Percentiles rank a stretch among this genome's conserved stretches.
These are phyloP conservation scores for Lentinula sp. DNA, from an alignment of 768 basidiomycete genomes.

Conservation along the genomic window DNA sequence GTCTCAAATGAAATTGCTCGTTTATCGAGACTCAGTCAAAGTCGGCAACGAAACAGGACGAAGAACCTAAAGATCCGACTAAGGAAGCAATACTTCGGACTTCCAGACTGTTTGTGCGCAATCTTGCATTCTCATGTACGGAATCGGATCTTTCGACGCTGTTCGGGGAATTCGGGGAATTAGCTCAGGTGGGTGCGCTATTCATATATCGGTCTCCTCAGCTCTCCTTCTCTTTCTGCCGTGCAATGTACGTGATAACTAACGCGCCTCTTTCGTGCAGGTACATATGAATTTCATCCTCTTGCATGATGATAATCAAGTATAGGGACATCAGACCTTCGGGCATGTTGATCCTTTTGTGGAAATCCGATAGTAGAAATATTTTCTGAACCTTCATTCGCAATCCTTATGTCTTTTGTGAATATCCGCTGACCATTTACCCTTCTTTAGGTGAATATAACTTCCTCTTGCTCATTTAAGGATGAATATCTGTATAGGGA, in stretches of 20 bases:
- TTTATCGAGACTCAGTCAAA: background rate
- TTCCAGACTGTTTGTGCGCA: conserved; percentile 86
- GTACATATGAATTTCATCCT: background rate
- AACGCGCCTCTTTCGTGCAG: background rate
- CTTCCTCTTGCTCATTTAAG: background rate
- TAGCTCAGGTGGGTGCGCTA: conserved; percentile 61
- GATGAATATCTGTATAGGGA: conserved; percentile 35
- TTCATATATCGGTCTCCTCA: background rate
- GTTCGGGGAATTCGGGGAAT: conserved; percentile 63
- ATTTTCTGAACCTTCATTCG: conserved; percentile 25
- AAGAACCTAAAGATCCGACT: conserved; percentile 25
- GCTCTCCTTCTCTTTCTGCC: no score
- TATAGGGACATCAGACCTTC: conserved; percentile 66
- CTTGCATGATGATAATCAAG: conserved; percentile 32
- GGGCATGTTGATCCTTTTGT: conserved; percentile 55
- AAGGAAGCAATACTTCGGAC: conserved; percentile 63
- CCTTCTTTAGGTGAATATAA: conserved; percentile 4
- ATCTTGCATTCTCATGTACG: conserved; percentile 83
- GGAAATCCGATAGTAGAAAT: conserved; percentile 62
- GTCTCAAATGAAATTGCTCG: background rate
- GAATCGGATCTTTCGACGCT: conserved; percentile 59
- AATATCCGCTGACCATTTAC: background rate
- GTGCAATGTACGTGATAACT: background rate
- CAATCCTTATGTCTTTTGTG: conserved; percentile 19
- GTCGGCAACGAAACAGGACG: background rate